These are phyloP conservation scores for Russula brevipes DNA, from an alignment of 768 basidiomycete genomes.

Conservation along the genomic window DNA sequence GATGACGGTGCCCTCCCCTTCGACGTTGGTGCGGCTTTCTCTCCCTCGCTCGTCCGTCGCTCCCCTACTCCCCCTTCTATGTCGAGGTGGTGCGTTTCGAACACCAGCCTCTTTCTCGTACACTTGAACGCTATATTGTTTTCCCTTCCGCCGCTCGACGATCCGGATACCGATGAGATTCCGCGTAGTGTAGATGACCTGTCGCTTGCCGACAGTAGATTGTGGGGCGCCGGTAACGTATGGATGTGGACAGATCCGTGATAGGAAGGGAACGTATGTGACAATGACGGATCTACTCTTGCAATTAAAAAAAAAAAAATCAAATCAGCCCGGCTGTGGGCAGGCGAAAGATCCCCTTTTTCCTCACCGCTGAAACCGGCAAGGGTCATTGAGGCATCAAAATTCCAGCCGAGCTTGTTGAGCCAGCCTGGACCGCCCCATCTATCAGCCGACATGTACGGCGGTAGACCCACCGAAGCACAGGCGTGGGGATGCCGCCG, in stretches of 20 bases:
- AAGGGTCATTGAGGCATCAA: slow-evolving; percentile 70
- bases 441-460: slow-evolving; percentile 52
- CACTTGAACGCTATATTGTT: slow-evolving; percentile 96
- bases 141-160: slow-evolving; percentile 64
- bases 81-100: slow-evolving; percentile 89
- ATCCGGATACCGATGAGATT: slow-evolving; percentile 50
- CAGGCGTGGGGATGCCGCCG: slow-evolving; percentile 55
- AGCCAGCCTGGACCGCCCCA: slow-evolving; percentile 69
- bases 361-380: slow-evolving; percentile 71
- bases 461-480: slow-evolving; percentile 62
- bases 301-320: slow-evolving; percentile 4
- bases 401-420: slow-evolving; percentile 71
- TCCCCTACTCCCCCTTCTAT: slow-evolving; percentile 81
- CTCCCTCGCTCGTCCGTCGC: slow-evolving; percentile 47
- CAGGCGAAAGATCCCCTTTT: slow-evolving; percentile 20
- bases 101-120: slow-evolving; percentile 77
- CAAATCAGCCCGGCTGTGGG: background rate
- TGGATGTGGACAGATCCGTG: slow-evolving; percentile 82
- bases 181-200: slow-evolving; percentile 81
- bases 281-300: slow-evolving; percentile 72
- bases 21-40: slow-evolving; percentile 13
- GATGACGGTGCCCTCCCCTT: background rate
- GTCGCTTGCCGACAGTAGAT: slow-evolving; percentile 73
- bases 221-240: slow-evolving; percentile 66
- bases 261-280: slow-evolving; percentile 70